These are phyloP conservation scores for Phoma sp. DNA, from an alignment of 2,329 filamentous ascomycete genomes.

Conservation along the genomic window DNA sequence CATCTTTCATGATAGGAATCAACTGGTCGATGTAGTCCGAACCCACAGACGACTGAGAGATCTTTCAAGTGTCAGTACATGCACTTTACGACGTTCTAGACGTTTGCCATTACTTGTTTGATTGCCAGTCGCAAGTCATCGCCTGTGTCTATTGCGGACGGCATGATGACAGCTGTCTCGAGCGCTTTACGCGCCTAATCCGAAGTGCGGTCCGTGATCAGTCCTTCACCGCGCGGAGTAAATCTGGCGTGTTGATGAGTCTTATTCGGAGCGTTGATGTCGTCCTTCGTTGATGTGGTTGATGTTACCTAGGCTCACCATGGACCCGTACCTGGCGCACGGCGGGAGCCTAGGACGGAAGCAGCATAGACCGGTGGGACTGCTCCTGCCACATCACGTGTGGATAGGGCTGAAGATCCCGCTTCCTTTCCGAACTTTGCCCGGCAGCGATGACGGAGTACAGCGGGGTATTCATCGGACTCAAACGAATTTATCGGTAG, in stretches of 20 bases:
- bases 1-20: slow-evolving; percentile 93
- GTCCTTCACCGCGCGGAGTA: background rate
- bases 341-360: slow-evolving; percentile 1
- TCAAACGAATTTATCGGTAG: slow-evolving; percentile 24
- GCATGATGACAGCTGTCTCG: slow-evolving; percentile 34
- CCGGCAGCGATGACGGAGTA: slow-evolving; percentile 47
- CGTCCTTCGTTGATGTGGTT: slow-evolving; percentile 13
- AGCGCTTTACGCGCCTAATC: slow-evolving; percentile 5
- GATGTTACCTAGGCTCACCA: slow-evolving; percentile 23
- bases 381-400: slow-evolving; percentile 7
- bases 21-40: slow-evolving; percentile 94
- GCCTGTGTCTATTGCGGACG: slow-evolving; percentile 51
- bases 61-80: slow-evolving; percentile 61
- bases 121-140: slow-evolving; percentile 59
- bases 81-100: background rate
- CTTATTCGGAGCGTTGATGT: slow-evolving; percentile 15
- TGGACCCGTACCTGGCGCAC: slow-evolving; percentile 23
- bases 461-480: slow-evolving; percentile 36
- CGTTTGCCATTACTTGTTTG: slow-evolving; percentile 54
- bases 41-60: slow-evolving; percentile 90
- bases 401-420: slow-evolving; percentile 8
- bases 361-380: background rate
- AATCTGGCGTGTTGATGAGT: background rate
- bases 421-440: slow-evolving; percentile 7
- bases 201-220: background rate